Evolutionary conservation across 2,329 filamentous ascomycete genomes (phyloP).

Genomic region (Scedosporium dehoogii): DNA sequence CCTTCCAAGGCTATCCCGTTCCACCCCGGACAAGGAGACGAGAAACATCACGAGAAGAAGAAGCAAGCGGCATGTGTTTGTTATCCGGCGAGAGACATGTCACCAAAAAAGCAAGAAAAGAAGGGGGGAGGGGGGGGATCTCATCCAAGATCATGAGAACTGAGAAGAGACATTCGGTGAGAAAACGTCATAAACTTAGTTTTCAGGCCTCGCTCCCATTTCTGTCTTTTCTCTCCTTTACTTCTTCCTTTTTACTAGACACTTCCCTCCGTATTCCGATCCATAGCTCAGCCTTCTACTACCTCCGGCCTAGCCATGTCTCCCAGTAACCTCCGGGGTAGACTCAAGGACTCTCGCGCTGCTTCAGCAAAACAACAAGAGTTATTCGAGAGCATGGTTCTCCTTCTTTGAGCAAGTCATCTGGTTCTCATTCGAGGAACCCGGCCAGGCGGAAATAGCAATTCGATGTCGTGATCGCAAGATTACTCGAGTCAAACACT

Average conservation of each 20-base stretch:
- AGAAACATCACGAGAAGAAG: background rate
- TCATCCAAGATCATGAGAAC: background rate
- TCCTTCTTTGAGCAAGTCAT: too few species aligned
- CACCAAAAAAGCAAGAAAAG: background rate
- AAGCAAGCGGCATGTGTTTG: conserved; percentile 3
- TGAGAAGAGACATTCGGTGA: background rate
- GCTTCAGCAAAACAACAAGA: too few species aligned
- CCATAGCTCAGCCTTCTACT: background rate
- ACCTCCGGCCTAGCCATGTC: too few species aligned
- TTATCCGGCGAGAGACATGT: background rate
- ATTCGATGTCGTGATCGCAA: too few species aligned
- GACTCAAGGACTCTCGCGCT: too few species aligned
- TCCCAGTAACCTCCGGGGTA: too few species aligned
- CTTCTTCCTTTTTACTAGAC: background rate
- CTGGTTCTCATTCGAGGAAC: too few species aligned
- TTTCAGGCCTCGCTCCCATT: background rate
- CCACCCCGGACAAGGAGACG: background rate
- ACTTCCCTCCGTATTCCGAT: background rate
- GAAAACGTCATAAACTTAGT: background rate
- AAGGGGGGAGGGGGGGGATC: too few species aligned
- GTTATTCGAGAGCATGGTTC: too few species aligned
- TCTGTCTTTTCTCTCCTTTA: background rate
- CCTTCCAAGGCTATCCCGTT: background rate
- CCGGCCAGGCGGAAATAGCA: too few species aligned
- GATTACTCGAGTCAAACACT: too few species aligned